These are phyloP conservation scores for Phytophthora syringae DNA, from an alignment of 352 stramenopile species.

Conservation along the genomic window DNA sequence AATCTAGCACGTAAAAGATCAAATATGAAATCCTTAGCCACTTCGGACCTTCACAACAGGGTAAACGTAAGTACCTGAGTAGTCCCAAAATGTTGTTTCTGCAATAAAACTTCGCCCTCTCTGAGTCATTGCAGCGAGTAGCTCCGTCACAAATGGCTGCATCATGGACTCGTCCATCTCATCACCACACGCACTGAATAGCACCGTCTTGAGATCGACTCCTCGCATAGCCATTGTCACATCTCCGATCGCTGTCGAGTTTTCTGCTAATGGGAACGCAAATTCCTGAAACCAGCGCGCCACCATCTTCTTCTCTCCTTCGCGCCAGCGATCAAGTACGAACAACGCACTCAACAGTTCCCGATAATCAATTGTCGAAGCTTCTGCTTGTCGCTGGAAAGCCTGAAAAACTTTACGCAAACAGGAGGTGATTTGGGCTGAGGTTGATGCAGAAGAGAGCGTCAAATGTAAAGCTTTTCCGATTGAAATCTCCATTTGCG, in stretches of 20 bases:
- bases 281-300: conserved; percentile 68
- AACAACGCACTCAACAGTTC: conserved; percentile 53
- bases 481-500: conserved; percentile 54
- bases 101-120: conserved; percentile 17
- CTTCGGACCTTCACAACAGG: not conserved
- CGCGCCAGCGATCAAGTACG: conserved; percentile 60
- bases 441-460: not conserved
- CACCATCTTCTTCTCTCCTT: conserved; percentile 52
- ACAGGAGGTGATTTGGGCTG: conserved; percentile 18
- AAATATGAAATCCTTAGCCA: not conserved
- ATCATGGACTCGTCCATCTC: conserved; percentile 48
- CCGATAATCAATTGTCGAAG: conserved; percentile 47
- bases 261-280: conserved; percentile 25
- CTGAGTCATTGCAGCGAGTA: conserved; percentile 19
- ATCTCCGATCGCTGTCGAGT: conserved; percentile 19
- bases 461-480: conserved; percentile 36
- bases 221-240: conserved; percentile 34
- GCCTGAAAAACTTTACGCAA: conserved; percentile 40
- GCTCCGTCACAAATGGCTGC: conserved; percentile 35
- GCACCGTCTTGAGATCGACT: conserved; percentile 34
- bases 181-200: conserved; percentile 48
- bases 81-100: conserved; percentile 24
- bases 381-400: conserved; percentile 37
- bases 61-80: conserved; percentile 9
- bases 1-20: conserved; percentile 20